Conservation (phyloP, 148 eudicot species). For the Spergularia bocconei region DNA sequence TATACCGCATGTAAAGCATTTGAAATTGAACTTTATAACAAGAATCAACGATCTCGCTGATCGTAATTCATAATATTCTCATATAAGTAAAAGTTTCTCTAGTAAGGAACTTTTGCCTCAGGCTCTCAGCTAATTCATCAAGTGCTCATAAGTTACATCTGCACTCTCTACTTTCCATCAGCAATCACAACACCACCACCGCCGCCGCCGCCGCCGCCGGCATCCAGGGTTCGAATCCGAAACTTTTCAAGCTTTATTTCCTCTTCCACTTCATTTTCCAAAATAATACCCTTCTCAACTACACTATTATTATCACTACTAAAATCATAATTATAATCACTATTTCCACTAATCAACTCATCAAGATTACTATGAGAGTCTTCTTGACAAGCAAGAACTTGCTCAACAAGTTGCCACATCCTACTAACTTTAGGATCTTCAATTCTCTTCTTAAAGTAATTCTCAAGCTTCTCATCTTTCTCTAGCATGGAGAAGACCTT, state of each 20-base stretch:
- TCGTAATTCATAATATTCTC: too few species aligned
- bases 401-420: slow-evolving; percentile 36
- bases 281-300: background rate
- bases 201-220: too few species aligned
- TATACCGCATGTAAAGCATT: too few species aligned
- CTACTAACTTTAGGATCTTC: slow-evolving; percentile 30
- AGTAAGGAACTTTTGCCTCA: too few species aligned
- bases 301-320: background rate
- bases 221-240: background rate
- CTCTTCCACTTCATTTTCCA: background rate
- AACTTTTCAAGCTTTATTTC: slow-evolving; percentile 3
- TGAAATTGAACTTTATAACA: too few species aligned
- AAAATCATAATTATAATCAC: background rate
- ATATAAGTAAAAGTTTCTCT: too few species aligned
- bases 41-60: too few species aligned
- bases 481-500: slow-evolving; percentile 30
- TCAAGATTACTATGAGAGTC: background rate
- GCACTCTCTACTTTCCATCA: too few species aligned
- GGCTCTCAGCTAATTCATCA: too few species aligned
- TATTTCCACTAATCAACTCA: background rate
- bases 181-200: too few species aligned
- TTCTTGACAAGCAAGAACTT: slow-evolving; percentile 24
- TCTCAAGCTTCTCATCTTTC: slow-evolving; percentile 31
- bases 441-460: slow-evolving; percentile 22
- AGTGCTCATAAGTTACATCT: too few species aligned